phyloP scores from a whole-genome alignment of 1,284 basidiomycete genomes.

The Porodaedalea pini region DNA sequence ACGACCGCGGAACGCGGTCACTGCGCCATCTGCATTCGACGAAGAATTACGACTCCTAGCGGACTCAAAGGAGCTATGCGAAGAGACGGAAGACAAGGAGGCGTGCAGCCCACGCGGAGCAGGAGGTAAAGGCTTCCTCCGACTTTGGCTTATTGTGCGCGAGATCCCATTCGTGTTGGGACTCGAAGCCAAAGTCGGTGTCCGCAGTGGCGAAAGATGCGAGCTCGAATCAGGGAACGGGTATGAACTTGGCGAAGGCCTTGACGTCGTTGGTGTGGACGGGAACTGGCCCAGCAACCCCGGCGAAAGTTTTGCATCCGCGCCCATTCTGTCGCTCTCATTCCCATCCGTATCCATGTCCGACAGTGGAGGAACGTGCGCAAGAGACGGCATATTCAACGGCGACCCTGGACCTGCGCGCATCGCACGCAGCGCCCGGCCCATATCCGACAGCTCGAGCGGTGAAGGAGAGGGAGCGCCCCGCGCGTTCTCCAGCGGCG shows the following conservation, averaged over 20 bases:
- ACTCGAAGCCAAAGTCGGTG: neutral
- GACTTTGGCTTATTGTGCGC: constrained; percentile 18
- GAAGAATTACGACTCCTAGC: neutral
- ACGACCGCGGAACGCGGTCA: neutral
- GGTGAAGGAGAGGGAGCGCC: neutral
- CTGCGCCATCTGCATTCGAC: neutral
- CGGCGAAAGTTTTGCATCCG: neutral
- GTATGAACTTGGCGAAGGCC: neutral
- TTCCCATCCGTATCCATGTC: constrained; percentile 3
- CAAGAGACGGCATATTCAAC: neutral
- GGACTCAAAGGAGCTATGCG: neutral
- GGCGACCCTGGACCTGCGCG: neutral
- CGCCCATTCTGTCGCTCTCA: neutral
- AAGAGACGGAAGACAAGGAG: neutral
- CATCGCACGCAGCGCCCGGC: constrained; percentile 2
- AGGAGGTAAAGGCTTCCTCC: constrained; percentile 12
- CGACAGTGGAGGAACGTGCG: constrained; percentile 5
- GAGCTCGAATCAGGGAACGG: neutral
- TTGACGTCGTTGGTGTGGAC: neutral
- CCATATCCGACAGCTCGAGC: constrained; percentile 4
- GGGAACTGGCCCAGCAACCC: constrained; percentile 15
- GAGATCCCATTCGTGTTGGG: neutral
- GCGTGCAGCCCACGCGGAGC: neutral
- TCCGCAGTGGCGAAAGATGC: neutral
- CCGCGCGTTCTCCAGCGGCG: neutral